phyloP scores from a whole-genome alignment of 768 basidiomycete species.

The Russula griseocarnosa region DNA sequence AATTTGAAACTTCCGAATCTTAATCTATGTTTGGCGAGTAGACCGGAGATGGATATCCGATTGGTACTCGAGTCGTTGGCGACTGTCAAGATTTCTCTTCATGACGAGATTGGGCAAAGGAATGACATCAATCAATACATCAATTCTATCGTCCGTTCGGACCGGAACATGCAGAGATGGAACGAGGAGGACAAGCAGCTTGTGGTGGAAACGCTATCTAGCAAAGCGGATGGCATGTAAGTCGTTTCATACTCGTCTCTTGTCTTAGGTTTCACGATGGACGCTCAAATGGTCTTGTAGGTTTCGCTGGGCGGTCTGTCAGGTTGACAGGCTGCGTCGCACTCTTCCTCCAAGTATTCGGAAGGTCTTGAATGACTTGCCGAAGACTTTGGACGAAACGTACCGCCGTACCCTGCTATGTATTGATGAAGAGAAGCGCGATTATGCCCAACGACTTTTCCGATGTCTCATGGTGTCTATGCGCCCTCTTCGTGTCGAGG shows the following conservation, averaged over 20 bases:
- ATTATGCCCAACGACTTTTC: constrained; percentile 3
- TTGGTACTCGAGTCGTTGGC: neutral
- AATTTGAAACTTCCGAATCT: neutral
- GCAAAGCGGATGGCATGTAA: constrained; percentile 16
- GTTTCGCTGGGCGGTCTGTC: constrained; percentile 8
- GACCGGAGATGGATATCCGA: neutral
- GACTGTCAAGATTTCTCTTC: neutral
- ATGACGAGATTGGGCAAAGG: neutral
- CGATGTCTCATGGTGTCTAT: constrained; percentile 2
- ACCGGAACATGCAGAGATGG: neutral
- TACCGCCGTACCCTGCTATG: neutral
- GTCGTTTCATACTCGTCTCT: neutral
- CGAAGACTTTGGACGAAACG: neutral
- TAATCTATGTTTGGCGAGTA: neutral
- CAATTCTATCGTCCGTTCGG: neutral
- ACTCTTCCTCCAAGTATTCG: constrained; percentile 1
- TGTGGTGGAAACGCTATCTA: neutral
- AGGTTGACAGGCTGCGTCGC: neutral
- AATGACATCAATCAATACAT: neutral
- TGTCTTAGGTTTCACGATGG: too few relatives aligned
- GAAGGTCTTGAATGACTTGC: neutral
- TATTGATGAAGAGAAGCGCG: neutral
- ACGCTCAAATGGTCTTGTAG: neutral
- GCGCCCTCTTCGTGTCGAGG: constrained; percentile 5
- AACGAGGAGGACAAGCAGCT: neutral